phyloP scores from a whole-genome alignment of 2,329 filamentous ascomycete genomes.

The Colletotrichum cuscutae region DNA sequence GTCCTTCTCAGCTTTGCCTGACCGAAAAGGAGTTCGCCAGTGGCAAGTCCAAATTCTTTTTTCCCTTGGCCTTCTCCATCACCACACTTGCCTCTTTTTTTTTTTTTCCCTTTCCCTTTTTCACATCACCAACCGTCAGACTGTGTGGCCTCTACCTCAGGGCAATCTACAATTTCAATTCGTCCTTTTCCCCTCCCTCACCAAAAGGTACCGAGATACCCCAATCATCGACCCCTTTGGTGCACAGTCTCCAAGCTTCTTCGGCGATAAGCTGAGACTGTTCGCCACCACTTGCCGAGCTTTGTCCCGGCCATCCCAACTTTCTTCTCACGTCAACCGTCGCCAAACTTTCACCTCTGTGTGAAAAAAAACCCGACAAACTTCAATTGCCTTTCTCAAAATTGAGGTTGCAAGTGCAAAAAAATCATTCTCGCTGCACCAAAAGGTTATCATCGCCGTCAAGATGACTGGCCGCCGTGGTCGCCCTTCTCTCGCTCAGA shows the following conservation, averaged over 20 bases:
- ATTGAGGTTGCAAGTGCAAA: not conserved
- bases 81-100: not conserved
- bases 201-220: not conserved
- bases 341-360: slow-evolving; percentile 16
- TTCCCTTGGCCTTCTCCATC: not conserved
- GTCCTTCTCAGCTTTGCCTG: not conserved
- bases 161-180: not conserved
- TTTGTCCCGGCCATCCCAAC: slow-evolving; percentile 32
- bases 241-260: not conserved
- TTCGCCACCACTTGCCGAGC: slow-evolving; percentile 31
- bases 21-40: slow-evolving; percentile 2
- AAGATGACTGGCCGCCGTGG: slow-evolving; percentile 25
- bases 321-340: not conserved
- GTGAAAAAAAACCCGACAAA: not conserved
- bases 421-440: not conserved
- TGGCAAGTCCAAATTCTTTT: not conserved
- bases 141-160: not conserved
- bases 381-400: not conserved
- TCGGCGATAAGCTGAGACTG: slow-evolving; percentile 30
- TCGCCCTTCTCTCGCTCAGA: slow-evolving; percentile 14
- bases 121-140: not conserved
- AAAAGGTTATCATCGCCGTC: not conserved
- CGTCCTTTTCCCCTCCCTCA: not conserved
- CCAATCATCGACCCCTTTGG: not conserved
- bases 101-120: not conserved